Base-by-base conservation (phyloP, 495 filamentous ascomycete species). In the Penicillium subrubescens region DNA sequence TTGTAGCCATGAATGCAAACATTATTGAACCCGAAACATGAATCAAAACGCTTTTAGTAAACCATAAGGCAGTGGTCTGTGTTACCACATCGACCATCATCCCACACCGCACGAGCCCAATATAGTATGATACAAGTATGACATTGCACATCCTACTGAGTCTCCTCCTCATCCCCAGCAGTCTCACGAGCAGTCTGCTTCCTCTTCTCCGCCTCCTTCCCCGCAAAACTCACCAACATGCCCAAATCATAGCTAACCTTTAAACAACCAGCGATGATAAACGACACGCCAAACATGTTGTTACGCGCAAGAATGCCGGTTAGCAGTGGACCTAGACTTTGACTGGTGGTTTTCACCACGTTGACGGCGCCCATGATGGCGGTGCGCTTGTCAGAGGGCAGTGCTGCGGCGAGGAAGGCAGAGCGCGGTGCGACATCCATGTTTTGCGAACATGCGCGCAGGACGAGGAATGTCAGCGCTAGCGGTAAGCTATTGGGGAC, bases 381-480 rank as follows among this genome's bases (percentile, higher is more conserved):
- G 3, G 92, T 96, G 17, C 92, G 84, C 74, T 94, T 92, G 61
- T 85, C 83, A 0, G 89, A 84, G 39, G 88, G 84, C 15, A 94
- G 82, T 0, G 89, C 87, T 0, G 88, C 86, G 0, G 92, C 88
- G 11, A 95, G 81, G 75, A 96, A 95, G 0, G 93, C 92, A 0
- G 89, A 85, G 3, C 92, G 85, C 0, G 93, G 92, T 0, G 90
- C 91, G 62, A 90, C 86, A 68, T 97, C 92, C 92, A 95, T 95
- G 66, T 82, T 89, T 67, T 89, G 87, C 11, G 88, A 81, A 43
- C 86, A 86, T 0, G 90, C 83, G 12, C 92, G 85, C n/a, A 94
- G 77, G 33, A 92, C 76, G 15, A 94, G 78, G 48, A 94, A 86
- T 3, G 79, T 82, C 50, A 89, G 80, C 3, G 88, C 79, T 23